Evolutionary conservation across 768 basidiomycete genomes (phyloP), one percentile per base, ranked within the genome.

Genomic region (Candolleomyces eurysporus): DNA sequence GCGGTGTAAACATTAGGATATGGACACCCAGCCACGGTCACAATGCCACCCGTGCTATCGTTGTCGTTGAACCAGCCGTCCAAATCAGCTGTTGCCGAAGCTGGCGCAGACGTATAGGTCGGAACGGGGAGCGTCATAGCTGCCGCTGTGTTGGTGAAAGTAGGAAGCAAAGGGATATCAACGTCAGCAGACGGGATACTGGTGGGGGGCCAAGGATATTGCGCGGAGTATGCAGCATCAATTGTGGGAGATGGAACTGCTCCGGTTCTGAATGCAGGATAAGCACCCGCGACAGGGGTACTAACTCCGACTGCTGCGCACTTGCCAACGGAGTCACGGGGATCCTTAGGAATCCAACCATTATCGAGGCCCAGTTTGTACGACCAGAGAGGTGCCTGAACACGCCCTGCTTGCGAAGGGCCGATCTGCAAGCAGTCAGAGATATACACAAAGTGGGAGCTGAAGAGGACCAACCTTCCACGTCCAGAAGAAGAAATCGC

Each of bases 261-360:
- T 36, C 88, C 89, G 36, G 86, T 87, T 69, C 84, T 81, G 77
- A 82, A 85, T 0, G 84, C 58, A 39, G 77, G 64, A 62, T 84
- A 80, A 5, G 78, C 76, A 14, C 80, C 79, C 39, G 66, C 62
- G 57, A 73, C 75, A 4, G 72, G 72, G 8, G 65, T 61, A n/a
- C 62, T 65, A 4, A 46, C 45, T 5, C 82, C 84, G 11, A 89
- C 72, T 3, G 80, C 75, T 22, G 68, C 75, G 68, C 92, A 94
- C 53, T 81, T 79, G 22, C 91, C 92, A 39, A 76, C 50, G 5
- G 85, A 82, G 6, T 65, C 72, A 48, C 91, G 79, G 16, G 92
- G 92, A 70, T 94, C 89, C 1, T 71, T 69, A 7, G 92, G 91
- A 42, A 93, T 84, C 87, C 89, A 93, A 31, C 92, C 93, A 31